Percentiles rank a stretch among this genome's conserved stretches.
Evolutionary conservation across 257 asterid genomes (phyloP).

Genomic region (Solanum megistacrolobum): DNA sequence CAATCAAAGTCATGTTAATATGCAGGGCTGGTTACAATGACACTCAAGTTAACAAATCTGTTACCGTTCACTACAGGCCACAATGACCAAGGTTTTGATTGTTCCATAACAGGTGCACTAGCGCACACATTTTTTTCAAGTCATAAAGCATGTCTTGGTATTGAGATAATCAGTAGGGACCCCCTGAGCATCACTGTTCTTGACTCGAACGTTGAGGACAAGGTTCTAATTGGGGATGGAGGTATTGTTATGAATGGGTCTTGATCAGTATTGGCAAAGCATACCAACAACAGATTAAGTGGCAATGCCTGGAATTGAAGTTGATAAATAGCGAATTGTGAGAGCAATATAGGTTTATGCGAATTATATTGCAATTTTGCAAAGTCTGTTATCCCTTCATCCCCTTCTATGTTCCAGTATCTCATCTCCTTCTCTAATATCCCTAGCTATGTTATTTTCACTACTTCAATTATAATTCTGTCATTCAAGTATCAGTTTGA

Average conservation of each 20-base stretch:
- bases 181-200: neutral
- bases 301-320: neutral
- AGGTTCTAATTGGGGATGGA: neutral
- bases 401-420: neutral
- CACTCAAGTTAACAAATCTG: neutral
- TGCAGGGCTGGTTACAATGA: neutral
- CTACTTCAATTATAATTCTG: neutral
- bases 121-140: neutral
- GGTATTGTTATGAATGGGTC: neutral
- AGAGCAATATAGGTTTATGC: neutral
- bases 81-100: neutral
- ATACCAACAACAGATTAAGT: neutral
- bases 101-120: neutral
- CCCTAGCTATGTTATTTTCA: neutral
- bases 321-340: neutral
- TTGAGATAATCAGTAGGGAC: neutral
- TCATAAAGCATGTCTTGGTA: neutral
- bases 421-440: neutral
- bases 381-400: neutral
- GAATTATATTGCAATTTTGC: neutral
- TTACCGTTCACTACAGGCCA: neutral
- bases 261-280: neutral
- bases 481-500: neutral
- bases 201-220: neutral
- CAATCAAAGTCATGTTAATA: neutral